Base-by-base conservation (phyloP, 2,329 filamentous ascomycete species). In the Epichloe glyceriae region DNA sequence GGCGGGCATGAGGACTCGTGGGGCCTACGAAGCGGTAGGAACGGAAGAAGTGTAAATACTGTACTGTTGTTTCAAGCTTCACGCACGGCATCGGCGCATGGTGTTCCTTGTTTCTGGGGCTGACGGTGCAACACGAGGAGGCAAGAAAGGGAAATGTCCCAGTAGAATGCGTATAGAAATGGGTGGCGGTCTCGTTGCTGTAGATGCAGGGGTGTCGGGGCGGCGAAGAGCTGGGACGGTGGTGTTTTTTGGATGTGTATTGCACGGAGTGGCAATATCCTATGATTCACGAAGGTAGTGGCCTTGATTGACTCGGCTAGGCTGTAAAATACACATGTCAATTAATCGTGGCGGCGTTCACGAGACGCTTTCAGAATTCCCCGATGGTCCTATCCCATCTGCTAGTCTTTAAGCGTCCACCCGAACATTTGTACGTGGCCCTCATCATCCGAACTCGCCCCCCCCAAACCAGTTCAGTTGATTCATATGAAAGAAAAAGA, bases 11-110 rank as follows among this genome's bases (percentile, higher is more conserved):
- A 71, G 70, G 62, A 67, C 71, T 58, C 68, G 66, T 47, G 74
- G 74, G 39, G 73, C 80, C 55, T 85, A 88, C 66, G 77, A 88
- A 70, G 70, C 73, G 19, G 81, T 86, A 30, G 72, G 71, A 14
- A 73, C 62, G 0, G 78, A 82, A 46, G 80, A 81, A 8, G 66
- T 68, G 22, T 68, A 58, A 58, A 38, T 43, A 17, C n/a, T 14
- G 10, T 22, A 8, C 37, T 33, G 8, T 15, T 26, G 4, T 20
- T 22, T 22, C 10, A 26, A 22, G 33, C 5, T 5, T 5, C 11
- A 47, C 30, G 14, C 19, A 43, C 20, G 38, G 17, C 26, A 41
- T 47, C 11, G 39, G 50, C 44, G 39, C 39, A 43, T 30, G 50
- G 44, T 43, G 20, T 14, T 20, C 33, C 17, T 30, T 30, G 26